These are phyloP conservation scores for Epichloe festucae DNA, from an alignment of 2,329 filamentous ascomycete species.

Conservation along the genomic window DNA sequence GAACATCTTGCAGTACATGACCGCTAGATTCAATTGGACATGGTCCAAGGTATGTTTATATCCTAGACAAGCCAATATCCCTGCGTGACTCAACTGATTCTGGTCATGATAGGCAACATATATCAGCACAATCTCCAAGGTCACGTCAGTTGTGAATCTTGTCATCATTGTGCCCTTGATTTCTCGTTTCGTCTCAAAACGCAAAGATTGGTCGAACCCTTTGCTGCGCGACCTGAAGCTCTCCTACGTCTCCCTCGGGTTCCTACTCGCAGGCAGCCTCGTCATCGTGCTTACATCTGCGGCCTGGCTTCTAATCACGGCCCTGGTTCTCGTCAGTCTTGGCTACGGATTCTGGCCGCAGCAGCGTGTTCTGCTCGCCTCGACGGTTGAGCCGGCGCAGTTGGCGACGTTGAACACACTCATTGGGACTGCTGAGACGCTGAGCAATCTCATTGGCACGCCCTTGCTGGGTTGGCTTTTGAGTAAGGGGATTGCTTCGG, in stretches of 20 bases:
- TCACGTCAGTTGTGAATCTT: not conserved
- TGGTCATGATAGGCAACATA: not conserved
- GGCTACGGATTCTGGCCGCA: not conserved
- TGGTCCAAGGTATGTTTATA: not conserved
- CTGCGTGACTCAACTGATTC: not conserved
- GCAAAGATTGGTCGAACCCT: not conserved
- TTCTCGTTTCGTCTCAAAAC: not conserved
- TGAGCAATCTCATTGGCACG: not conserved
- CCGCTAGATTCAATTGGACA: not conserved
- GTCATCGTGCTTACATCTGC: not conserved
- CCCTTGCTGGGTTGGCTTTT: not conserved
- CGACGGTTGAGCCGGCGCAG: not conserved
- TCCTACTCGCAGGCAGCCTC: not conserved
- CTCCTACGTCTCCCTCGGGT: not conserved
- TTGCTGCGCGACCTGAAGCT: not conserved
- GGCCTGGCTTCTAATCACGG: not conserved
- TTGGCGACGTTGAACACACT: not conserved
- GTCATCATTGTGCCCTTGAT: not conserved
- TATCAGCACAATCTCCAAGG: not conserved
- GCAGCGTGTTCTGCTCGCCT: not conserved
- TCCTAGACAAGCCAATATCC: not conserved
- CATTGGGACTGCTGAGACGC: not conserved
- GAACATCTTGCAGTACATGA: not conserved
- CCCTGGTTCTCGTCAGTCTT: not conserved
- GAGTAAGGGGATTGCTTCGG: not conserved